Evolutionary conservation across 306 rosid genomes (phyloP).

Genomic region (Bauhinia variegata): DNA sequence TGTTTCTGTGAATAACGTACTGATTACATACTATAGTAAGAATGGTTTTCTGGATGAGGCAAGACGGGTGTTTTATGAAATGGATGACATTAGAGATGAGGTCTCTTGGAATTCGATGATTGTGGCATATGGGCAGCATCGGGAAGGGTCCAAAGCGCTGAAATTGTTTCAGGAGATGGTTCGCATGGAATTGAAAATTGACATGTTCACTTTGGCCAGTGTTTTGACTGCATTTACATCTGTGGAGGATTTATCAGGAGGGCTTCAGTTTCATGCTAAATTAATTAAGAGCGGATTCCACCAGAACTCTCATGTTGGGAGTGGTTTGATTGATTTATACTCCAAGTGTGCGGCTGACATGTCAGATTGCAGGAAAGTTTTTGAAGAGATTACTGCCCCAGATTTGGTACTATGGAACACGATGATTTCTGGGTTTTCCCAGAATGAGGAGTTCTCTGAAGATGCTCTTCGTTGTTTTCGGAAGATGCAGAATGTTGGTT

Average conservation of each 20-base stretch:
- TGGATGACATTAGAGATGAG: slow-evolving; percentile 64
- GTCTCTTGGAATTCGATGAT: slow-evolving; percentile 84
- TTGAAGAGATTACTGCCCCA: slow-evolving; percentile 64
- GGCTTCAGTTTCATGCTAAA: slow-evolving; percentile 76
- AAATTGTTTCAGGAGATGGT: slow-evolving; percentile 69
- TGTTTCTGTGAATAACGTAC: slow-evolving; percentile 62
- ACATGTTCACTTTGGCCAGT: slow-evolving; percentile 83
- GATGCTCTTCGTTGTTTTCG: slow-evolving; percentile 62
- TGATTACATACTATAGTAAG: slow-evolving; percentile 59
- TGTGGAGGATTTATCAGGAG: slow-evolving; percentile 68
- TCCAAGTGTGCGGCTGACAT: slow-evolving; percentile 74
- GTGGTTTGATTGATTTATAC: slow-evolving; percentile 80
- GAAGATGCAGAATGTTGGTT: slow-evolving; percentile 65
- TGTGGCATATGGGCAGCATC: slow-evolving; percentile 72
- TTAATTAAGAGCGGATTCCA: slow-evolving; percentile 79
- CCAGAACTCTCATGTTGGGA: slow-evolving; percentile 77
- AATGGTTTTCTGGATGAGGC: slow-evolving; percentile 50
- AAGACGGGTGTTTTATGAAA: slow-evolving; percentile 42
- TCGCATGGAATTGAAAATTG: slow-evolving; percentile 53
- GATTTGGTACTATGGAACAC: slow-evolving; percentile 92
- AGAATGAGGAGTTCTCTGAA: slow-evolving; percentile 61
- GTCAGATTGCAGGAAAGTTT: slow-evolving; percentile 66
- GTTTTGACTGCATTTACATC: slow-evolving; percentile 78
- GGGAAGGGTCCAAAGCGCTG: slow-evolving; percentile 61
- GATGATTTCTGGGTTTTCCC: slow-evolving; percentile 84